Evolutionary conservation across 345 rosid species (phyloP).

Genomic region (Luvunga scandens): DNA sequence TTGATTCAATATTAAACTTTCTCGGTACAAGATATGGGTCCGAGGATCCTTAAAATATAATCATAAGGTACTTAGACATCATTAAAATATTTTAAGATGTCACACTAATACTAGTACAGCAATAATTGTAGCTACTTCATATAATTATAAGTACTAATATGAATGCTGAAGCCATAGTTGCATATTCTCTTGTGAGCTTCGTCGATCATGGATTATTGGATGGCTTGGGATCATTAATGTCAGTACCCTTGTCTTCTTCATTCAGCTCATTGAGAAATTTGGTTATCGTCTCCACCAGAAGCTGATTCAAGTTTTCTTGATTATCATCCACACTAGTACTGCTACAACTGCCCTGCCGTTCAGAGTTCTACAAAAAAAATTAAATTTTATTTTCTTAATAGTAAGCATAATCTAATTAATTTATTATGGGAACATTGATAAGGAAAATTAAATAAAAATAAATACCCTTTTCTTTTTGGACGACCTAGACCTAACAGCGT

Average conservation of each 20-base stretch:
- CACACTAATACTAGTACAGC: not conserved
- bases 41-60: not conserved
- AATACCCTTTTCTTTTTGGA: constrained; percentile 7
- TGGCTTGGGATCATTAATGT: not conserved
- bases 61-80: not conserved
- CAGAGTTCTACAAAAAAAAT: not conserved
- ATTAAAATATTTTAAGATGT: too few relatives aligned
- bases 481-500: not conserved
- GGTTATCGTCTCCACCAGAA: constrained; percentile 15
- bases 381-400: too few relatives aligned
- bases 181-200: not conserved
- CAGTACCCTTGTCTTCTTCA: not conserved
- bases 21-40: not conserved
- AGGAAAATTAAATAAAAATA: too few relatives aligned
- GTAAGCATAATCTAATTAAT: too few relatives aligned
- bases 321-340: not conserved
- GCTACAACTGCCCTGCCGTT: not conserved
- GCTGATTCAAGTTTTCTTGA: constrained; percentile 4
- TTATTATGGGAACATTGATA: too few relatives aligned
- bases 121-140: not conserved
- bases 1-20: not conserved
- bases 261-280: constrained; percentile 17
- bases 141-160: not conserved
- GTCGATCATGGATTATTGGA: not conserved
- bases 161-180: not conserved